Conservation (phyloP, 2,329 filamentous ascomycete species). For the Mycosphaerella sp. region DNA sequence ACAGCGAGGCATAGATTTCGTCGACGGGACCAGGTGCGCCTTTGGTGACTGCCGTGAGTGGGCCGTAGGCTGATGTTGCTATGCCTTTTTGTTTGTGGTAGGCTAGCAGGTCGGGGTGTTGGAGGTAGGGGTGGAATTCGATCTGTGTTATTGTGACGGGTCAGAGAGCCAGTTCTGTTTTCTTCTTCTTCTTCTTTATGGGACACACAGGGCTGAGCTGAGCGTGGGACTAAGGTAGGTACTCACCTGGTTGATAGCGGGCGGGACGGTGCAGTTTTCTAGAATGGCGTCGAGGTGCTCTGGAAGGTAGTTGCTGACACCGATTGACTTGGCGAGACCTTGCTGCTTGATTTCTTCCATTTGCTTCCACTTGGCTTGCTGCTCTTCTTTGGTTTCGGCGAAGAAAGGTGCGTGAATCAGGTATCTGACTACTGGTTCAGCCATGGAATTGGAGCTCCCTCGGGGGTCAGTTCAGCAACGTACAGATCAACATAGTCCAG, state of each 20-base stretch:
- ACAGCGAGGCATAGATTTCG: constrained; percentile 44
- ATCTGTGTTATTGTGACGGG: constrained; percentile 41
- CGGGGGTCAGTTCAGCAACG: no score
- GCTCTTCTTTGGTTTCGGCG: constrained; percentile 47
- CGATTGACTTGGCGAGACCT: constrained; percentile 56
- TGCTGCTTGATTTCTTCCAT: constrained; percentile 55
- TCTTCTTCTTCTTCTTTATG: no score
- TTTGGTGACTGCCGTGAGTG: constrained; percentile 48
- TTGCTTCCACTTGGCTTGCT: constrained; percentile 53
- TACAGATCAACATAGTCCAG: constrained; percentile 59
- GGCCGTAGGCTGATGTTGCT: constrained; percentile 44
- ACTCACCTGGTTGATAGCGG: constrained; percentile 54
- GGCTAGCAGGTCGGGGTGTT: constrained; percentile 53
- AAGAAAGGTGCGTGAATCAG: constrained; percentile 59
- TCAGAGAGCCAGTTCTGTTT: background rate
- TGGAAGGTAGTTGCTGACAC: constrained; percentile 56
- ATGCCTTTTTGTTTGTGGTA: constrained; percentile 48
- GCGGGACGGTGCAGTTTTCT: constrained; percentile 49
- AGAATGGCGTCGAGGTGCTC: constrained; percentile 51
- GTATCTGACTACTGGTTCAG: no score
- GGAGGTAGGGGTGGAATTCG: constrained; percentile 63
- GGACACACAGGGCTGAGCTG: no score
- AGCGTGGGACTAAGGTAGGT: no score
- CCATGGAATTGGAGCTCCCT: no score
- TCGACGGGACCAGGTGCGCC: constrained; percentile 53